These are phyloP conservation scores for Stereocaulon alpinum DNA, from an alignment of 495 filamentous ascomycete species.

Conservation along the genomic window DNA sequence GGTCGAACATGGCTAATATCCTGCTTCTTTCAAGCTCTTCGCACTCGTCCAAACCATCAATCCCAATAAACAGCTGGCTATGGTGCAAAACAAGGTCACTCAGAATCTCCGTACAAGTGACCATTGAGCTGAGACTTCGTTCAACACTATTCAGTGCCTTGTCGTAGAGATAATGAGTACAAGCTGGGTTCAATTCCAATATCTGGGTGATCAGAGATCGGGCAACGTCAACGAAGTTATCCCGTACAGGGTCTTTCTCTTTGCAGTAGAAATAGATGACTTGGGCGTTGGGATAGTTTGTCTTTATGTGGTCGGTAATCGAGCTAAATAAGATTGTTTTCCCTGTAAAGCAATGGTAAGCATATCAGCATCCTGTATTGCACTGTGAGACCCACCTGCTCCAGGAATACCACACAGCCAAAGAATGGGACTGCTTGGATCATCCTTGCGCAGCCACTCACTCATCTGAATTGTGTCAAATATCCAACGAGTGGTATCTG, in stretches of 20 bases:
- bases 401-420: slow-evolving; percentile 38
- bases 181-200: slow-evolving; percentile 24
- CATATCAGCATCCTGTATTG: not conserved
- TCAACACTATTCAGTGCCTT: slow-evolving; percentile 23
- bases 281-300: slow-evolving; percentile 17
- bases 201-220: slow-evolving; percentile 32
- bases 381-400: slow-evolving; percentile 25
- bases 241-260: slow-evolving; percentile 26
- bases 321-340: slow-evolving; percentile 35
- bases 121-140: slow-evolving; percentile 22
- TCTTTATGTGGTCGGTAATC: slow-evolving; percentile 27
- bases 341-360: slow-evolving; percentile 21
- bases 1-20: slow-evolving; percentile 20
- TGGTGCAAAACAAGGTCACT: slow-evolving; percentile 22
- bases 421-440: slow-evolving; percentile 19
- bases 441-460: slow-evolving; percentile 25
- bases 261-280: slow-evolving; percentile 37
- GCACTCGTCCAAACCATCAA: slow-evolving; percentile 41
- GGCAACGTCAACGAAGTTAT: slow-evolving; percentile 25
- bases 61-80: slow-evolving; percentile 28
- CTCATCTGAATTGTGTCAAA: slow-evolving; percentile 22
- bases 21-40: slow-evolving; percentile 23
- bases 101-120: slow-evolving; percentile 25
- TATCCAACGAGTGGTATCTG: slow-evolving; percentile 30
- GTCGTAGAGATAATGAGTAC: slow-evolving; percentile 28